Base-by-base conservation (phyloP, 2,329 filamentous ascomycete genomes). In the Periconia sp. region DNA sequence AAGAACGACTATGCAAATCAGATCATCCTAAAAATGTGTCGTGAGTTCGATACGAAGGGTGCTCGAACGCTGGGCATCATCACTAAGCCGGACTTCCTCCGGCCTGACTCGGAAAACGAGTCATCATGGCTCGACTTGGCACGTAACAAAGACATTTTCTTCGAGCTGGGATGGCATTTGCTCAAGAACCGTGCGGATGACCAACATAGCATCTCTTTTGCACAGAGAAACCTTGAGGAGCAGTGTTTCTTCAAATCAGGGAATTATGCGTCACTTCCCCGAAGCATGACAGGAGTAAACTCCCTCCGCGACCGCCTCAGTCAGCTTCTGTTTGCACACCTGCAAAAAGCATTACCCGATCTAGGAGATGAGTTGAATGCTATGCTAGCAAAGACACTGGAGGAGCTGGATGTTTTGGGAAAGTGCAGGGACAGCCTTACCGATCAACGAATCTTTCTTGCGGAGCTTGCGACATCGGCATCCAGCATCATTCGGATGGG, bases 1-100 rank as follows among this genome's bases (percentile, higher is more conserved):
- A 27, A 27, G 23, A 27, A 27, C 23, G 23, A 27, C 23, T 27
- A 27, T 8, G 81, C 82, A 5, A 81, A 85, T 30, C 86, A 90
- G 60, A 73, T 78, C 11, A 79, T 89, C 6, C 70, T 84, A 0
- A 75, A 81, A 11, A 79, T 77, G 13, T 77, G 76, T 2, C 71
- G 74, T 17, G 60, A 71, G 41, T 76, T 82, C 27, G 82, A 85
- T 55, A 70, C 71, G 1, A 58, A 72, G 0, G 72, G 74, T 13
- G 56, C 68, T 2, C 77, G 83, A 2, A 86, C 83, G 0, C 67
- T 86, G 0, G 81, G 82, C 0, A 78, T 86, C 52, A 78, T 86
- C 49, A 86, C 83, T 0, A 85, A 85, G 60, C 80, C 81, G 0
- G 82, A 85, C 55, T 65, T 69, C 2, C 64, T 81, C 0, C 61